Base-by-base conservation (phyloP, 306 rosid species). In the Cucurbita maxima region DNA sequence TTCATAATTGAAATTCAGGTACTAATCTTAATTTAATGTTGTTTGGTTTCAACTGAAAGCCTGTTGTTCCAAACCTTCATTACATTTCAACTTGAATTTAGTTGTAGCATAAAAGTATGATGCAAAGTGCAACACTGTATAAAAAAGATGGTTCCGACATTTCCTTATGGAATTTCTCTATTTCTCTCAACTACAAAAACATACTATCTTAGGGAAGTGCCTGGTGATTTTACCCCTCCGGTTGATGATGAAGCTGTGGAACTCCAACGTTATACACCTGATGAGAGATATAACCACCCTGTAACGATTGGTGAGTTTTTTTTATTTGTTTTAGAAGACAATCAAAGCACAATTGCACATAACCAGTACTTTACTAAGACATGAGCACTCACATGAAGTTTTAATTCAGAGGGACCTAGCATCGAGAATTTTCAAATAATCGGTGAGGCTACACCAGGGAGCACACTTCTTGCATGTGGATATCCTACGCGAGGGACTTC, bases 381-480 rank as follows among this genome's bases (percentile, higher is more conserved):
- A 45, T 78, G 58, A 59, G 34, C 71, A 67, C 70, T 84, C 75
- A 81, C 52, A 13, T 43, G 37, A 58, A 70, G n/a, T 63, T 53
- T 80, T 72, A 77, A 75, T 82, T 72, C 66, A 87, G 88, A 83
- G 83, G 86, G 92, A 76, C 98, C 98, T 63, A 86, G 95, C 60
- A 90, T 94, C 64, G 97, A 94, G 67, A 84, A 85, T 82, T 94
- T 94, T 87, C 98, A 94, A 86, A 82, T 94, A 75, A 75, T 85
- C 51, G 98, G 98, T 69, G 97, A 87, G 48, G 92, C 97, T 59
- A 54, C 87, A 60, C 98, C 96, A 44, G 98, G 96, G 73, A 86
- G 84, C 75, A 85, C 22, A 83, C 96, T 94, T 79, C 98, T 94
- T 83, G 98, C 97, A 76, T 94, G 98, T 74, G 98, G 98, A 48